Conservation (phyloP, 805 yeast species). For the Pichia nakasei region DNA sequence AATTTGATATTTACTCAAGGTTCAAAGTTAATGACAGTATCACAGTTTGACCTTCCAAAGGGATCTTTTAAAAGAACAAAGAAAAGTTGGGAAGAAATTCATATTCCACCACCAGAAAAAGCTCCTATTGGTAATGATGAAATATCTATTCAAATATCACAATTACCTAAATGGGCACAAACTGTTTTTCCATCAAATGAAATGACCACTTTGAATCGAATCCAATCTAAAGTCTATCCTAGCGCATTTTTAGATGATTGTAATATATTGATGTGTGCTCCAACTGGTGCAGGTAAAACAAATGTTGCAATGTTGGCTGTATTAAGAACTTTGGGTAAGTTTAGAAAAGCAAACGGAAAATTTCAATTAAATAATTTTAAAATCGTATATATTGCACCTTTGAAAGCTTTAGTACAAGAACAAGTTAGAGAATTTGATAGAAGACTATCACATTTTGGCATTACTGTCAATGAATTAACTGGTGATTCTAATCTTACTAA, state of each 20-base stretch:
- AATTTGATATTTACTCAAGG: constrained; percentile 65
- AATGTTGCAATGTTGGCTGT: constrained; percentile 88
- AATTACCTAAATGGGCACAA: constrained; percentile 77
- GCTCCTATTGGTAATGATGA: constrained; percentile 26
- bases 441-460: constrained; percentile 53
- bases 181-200: constrained; percentile 62
- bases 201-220: constrained; percentile 60
- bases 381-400: constrained; percentile 84
- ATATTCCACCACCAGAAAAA: constrained; percentile 76
- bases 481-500: constrained; percentile 80
- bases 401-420: constrained; percentile 92
- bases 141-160: constrained; percentile 45
- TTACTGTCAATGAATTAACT: constrained; percentile 76
- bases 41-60: constrained; percentile 66
- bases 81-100: constrained; percentile 76
- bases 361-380: constrained; percentile 52
- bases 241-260: constrained; percentile 63
- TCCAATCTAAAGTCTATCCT: constrained; percentile 79
- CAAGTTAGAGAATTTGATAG: constrained; percentile 81
- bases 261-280: constrained; percentile 85
- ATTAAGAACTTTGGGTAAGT: constrained; percentile 50
- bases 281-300: constrained; percentile 98
- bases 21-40: constrained; percentile 52
- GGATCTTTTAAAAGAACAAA: constrained; percentile 75
- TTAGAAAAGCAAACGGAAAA: constrained; percentile 37